Conservation (phyloP, 495 filamentous ascomycete species). For the Podospora anserina region DNA sequence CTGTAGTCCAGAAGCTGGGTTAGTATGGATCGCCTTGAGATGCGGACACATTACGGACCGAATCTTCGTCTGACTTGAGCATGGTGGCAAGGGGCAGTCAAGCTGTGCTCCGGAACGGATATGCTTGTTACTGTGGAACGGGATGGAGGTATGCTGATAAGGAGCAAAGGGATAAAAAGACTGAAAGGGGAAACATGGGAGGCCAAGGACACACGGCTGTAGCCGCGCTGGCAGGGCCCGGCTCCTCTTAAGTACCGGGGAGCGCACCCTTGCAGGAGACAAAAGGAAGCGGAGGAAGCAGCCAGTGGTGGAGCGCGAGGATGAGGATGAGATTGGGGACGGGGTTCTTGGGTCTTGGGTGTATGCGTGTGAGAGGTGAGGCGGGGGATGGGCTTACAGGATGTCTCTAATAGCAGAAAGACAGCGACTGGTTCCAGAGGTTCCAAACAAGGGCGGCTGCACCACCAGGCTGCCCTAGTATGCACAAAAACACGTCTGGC, state of each 20-base stretch:
- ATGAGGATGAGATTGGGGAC: slow-evolving; percentile 8
- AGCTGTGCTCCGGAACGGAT: not conserved
- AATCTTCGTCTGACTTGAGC: slow-evolving; percentile 16
- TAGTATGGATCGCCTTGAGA: slow-evolving; percentile 11
- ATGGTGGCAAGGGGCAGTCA: slow-evolving; percentile 13
- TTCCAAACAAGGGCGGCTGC: slow-evolving; percentile 1
- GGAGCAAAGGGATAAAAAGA: not conserved
- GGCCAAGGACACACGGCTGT: slow-evolving; percentile 12
- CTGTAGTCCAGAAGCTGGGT: slow-evolving; percentile 16
- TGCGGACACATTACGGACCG: slow-evolving; percentile 23
- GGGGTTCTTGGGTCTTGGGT: not conserved
- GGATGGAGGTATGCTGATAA: not conserved
- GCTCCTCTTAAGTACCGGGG: slow-evolving; percentile 11
- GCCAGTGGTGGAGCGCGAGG: slow-evolving; percentile 1
- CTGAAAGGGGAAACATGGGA: slow-evolving; percentile 4
- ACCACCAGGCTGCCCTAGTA: slow-evolving; percentile 6
- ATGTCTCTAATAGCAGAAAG: not conserved
- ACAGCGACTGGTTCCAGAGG: not conserved
- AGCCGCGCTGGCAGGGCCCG: slow-evolving; percentile 13
- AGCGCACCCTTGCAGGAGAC: slow-evolving; percentile 12
- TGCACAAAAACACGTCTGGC: slow-evolving; percentile 3
- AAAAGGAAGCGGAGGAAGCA: not conserved
- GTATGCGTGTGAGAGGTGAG: slow-evolving; percentile 1
- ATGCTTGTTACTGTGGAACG: not conserved
- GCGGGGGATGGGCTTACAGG: not conserved